Conservation (phyloP, 2,329 filamentous ascomycete genomes). For the Aspergillus nomiae region DNA sequence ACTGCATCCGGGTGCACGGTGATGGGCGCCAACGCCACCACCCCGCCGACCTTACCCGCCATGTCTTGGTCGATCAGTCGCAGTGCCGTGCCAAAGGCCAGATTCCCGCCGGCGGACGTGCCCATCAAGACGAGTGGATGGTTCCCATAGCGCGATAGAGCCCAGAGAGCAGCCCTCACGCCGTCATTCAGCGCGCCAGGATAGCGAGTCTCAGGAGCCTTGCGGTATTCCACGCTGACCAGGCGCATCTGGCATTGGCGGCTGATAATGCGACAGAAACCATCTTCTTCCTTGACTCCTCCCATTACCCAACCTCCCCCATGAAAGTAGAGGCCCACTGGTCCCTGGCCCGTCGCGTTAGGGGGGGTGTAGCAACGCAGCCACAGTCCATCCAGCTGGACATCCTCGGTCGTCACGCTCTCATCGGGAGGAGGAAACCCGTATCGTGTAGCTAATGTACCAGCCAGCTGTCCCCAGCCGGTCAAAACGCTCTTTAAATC, state of each 20-base stretch:
- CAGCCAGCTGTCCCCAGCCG: too few relatives aligned
- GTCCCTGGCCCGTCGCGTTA: slow-evolving; percentile 5
- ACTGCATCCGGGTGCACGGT: too few relatives aligned
- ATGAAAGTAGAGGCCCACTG: slow-evolving; percentile 48
- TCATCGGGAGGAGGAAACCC: neutral
- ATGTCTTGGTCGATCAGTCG: too few relatives aligned
- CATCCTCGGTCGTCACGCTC: slow-evolving; percentile 5
- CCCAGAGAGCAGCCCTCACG: neutral
- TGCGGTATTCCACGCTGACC: slow-evolving; percentile 17
- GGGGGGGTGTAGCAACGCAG: slow-evolving; percentile 9
- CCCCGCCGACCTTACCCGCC: too few relatives aligned
- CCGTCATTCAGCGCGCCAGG: slow-evolving; percentile 18
- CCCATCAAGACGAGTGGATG: too few relatives aligned
- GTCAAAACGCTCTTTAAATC: too few relatives aligned
- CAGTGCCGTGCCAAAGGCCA: too few relatives aligned
- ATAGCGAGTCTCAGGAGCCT: slow-evolving; percentile 22
- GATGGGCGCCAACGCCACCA: too few relatives aligned
- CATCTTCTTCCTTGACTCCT: slow-evolving; percentile 12
- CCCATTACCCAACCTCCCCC: slow-evolving; percentile 20
- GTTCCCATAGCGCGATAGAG: too few relatives aligned
- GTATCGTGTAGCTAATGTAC: too few relatives aligned
- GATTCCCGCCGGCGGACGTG: too few relatives aligned
- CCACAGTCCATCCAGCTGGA: neutral
- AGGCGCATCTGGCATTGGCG: neutral
- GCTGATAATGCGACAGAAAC: slow-evolving; percentile 5